Evolutionary conservation across 352 stramenopile genomes (phyloP), one percentile per base, ranked within the genome.

Genomic region (Phytopythium aichiense): DNA sequence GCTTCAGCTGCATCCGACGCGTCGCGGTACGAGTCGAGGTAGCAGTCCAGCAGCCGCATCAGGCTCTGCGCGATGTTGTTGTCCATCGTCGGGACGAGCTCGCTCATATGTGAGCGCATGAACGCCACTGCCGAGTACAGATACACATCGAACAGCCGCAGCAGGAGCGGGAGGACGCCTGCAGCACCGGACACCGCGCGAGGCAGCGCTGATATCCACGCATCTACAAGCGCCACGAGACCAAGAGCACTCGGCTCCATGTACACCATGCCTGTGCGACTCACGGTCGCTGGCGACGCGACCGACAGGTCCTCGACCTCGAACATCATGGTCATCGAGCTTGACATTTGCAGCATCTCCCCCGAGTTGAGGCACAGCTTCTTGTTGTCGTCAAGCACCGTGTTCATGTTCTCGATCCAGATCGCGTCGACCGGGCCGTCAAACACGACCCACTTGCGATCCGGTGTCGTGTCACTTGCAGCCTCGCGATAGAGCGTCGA

Each of bases 401-500:
- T 98, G 65, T 98, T 98, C 94, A 98, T 98, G 72, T 98, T 98
- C 71, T 98, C 95, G 70, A 98, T 98, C 95, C 95, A 98, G 55
- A 98, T 96, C 7, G 95, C 92, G 63, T 98, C 95, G 2, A 98
- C 95, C 4, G 95, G 95, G 0, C 95, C 95, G 55, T 98, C 95
- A 50, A 98, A 98, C 31, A 98, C 87, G 15, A 98, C 82, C 94
- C 94, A 98, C 73, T 98, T 98, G 22, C 92, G 81, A 65, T 96
- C 89, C 0, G 83, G 58, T 16, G 79, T 95, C 16, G 87, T 87
- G 49, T 96, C 83, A n/a, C 89, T 96, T 25, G 90, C 88, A 25
- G 89, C 95, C 65, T 90, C 78, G 42, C 94, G 88, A 37, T 98
- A 96, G 31, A 98, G 63, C 15, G 87, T 94, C 2, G 88, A 94